Conservation (phyloP, 169 alveolate species). For the Neospora caninum region DNA sequence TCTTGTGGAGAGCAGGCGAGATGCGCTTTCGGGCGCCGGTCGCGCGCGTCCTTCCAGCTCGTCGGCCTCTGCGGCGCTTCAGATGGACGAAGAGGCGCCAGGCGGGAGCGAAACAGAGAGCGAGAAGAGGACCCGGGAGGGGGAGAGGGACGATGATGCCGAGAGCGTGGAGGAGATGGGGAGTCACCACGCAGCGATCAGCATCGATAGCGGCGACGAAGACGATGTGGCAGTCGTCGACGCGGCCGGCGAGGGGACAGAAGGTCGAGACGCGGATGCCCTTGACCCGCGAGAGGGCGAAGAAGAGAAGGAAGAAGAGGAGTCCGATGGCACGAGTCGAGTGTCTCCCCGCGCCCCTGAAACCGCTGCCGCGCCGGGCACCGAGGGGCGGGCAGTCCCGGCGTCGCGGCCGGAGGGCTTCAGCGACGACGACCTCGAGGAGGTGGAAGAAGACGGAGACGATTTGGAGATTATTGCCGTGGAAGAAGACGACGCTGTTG, state of each 20-base stretch:
- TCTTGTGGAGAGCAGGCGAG: too few species aligned
- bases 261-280: not conserved
- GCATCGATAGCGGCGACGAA: constrained; percentile 15
- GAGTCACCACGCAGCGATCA: not conserved
- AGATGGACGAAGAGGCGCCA: too few species aligned
- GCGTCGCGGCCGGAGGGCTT: too few species aligned
- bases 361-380: not conserved
- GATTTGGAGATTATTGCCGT: not conserved
- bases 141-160: not conserved
- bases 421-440: not conserved
- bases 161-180: constrained; percentile 16
- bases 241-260: not conserved
- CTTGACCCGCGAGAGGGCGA: not conserved
- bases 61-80: too few species aligned
- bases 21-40: too few species aligned
- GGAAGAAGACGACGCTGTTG: constrained; percentile 27
- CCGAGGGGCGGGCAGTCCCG: too few species aligned
- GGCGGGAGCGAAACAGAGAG: not conserved
- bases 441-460: not conserved
- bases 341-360: not conserved
- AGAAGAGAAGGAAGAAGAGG: constrained; percentile 20
- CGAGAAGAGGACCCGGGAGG: not conserved
- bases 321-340: not conserved
- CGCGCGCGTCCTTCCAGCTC: too few species aligned
- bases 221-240: not conserved